These are phyloP conservation scores for Pseudogymnoascus sp. DNA, from an alignment of 2,329 filamentous ascomycete genomes.

Conservation along the genomic window DNA sequence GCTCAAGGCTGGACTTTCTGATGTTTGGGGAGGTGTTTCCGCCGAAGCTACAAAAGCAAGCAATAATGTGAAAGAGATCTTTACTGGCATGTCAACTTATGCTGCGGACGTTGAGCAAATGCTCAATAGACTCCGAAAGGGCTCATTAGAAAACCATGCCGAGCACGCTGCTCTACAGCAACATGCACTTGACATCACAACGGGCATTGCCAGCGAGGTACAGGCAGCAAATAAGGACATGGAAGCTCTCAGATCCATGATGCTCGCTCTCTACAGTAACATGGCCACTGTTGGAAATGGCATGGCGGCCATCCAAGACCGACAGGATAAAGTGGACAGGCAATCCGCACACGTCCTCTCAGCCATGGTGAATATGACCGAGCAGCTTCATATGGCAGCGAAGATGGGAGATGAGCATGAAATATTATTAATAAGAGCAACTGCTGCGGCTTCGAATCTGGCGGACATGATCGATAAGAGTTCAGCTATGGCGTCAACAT, in stretches of 20 bases:
- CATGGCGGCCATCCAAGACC: background rate
- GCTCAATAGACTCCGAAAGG: background rate
- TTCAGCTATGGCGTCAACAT: background rate
- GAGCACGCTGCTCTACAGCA: background rate
- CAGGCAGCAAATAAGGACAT: slow-evolving; percentile 9
- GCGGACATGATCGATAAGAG: background rate
- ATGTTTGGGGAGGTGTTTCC: background rate
- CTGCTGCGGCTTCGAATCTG: background rate
- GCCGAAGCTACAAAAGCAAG: background rate
- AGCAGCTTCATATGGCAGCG: background rate
- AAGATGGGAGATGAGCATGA: slow-evolving; percentile 1
- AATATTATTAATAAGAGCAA: background rate
- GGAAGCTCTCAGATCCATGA: background rate
- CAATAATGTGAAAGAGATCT: background rate
- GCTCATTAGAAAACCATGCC: background rate
- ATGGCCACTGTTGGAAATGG: background rate
- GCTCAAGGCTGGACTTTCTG: slow-evolving; percentile 6
- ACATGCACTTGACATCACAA: background rate
- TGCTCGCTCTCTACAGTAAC: background rate
- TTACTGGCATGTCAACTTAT: background rate
- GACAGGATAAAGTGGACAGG: background rate
- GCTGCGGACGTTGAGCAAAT: background rate
- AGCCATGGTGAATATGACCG: slow-evolving; percentile 6
- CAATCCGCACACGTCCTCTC: background rate
- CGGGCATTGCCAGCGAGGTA: background rate